Evolutionary conservation across 495 filamentous ascomycete species (phyloP).

Genomic region (Aspergillus wentii): DNA sequence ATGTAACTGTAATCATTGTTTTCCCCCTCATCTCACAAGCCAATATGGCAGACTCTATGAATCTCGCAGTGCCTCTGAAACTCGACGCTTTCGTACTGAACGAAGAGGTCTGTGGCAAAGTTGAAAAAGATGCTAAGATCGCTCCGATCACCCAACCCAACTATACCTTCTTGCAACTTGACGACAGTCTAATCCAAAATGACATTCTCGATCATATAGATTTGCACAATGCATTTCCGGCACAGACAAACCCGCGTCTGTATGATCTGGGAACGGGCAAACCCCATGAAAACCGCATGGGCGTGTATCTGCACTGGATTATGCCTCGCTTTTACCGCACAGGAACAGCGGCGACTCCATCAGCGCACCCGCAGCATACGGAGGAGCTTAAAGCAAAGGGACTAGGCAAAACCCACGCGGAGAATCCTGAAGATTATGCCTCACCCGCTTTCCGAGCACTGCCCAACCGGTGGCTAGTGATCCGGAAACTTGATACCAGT

Average conservation of each 20-base stretch:
- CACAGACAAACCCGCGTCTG: constrained; percentile 33
- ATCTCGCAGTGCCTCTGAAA: no score
- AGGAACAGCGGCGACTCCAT: constrained; percentile 18
- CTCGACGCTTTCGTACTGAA: constrained; percentile 44
- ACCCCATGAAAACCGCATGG: constrained; percentile 21
- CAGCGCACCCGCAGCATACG: not conserved
- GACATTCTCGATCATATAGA: constrained; percentile 42
- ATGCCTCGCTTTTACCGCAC: constrained; percentile 40
- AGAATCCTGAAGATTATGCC: constrained; percentile 4
- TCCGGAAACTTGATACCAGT: constrained; percentile 25
- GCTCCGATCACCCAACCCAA: constrained; percentile 52
- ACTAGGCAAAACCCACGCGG: constrained; percentile 3
- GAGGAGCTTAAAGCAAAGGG: constrained; percentile 5
- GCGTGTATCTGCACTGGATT: constrained; percentile 52
- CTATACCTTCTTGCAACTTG: constrained; percentile 43
- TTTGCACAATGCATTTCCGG: constrained; percentile 31
- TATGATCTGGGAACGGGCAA: constrained; percentile 30
- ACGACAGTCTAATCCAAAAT: constrained; percentile 25
- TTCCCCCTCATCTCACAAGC: no score
- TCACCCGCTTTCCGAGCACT: constrained; percentile 21
- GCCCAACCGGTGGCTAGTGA: constrained; percentile 40
- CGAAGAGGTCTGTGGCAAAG: constrained; percentile 14
- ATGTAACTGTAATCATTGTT: no score
- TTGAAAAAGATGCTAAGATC: constrained; percentile 26
- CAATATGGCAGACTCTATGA: no score